Percentiles rank a stretch among this genome's conserved stretches.
Conservation (phyloP, 1,139 yeast genomes). For the Suhomyces guaymorum region DNA sequence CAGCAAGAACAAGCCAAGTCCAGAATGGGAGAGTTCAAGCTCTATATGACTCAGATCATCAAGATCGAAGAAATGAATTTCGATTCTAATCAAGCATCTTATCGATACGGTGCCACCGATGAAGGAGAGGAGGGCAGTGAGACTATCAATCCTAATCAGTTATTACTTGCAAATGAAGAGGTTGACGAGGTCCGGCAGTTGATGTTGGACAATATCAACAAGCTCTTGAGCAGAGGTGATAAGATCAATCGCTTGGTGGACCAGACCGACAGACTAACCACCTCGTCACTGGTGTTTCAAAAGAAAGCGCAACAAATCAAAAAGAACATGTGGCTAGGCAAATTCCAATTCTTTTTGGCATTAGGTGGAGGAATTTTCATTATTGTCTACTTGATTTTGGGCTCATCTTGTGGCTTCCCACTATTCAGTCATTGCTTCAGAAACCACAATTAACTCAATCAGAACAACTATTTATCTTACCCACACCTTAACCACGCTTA, state of each 20-base stretch:
- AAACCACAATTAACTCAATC: conserved; percentile 3
- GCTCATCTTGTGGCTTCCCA: conserved; percentile 56
- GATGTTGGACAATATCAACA: conserved; percentile 70
- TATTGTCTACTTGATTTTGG: conserved; percentile 44
- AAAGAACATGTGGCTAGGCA: conserved; percentile 68
- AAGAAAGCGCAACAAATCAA: conserved; percentile 67
- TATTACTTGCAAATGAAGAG: conserved; percentile 48
- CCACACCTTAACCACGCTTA: too few species aligned
- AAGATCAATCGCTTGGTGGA: conserved; percentile 71
- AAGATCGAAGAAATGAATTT: conserved; percentile 50
- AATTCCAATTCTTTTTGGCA: conserved; percentile 44
- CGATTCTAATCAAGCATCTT: conserved; percentile 35
- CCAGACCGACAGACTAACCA: conserved; percentile 76
- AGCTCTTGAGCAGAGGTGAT: conserved; percentile 77
- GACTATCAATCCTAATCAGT: conserved; percentile 40
- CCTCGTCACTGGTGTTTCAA: conserved; percentile 69
- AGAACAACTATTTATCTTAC: too few species aligned
- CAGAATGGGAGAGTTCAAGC: conserved; percentile 50
- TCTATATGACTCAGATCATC: conserved; percentile 54
- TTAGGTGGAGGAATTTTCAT: conserved; percentile 27
- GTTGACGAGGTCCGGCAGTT: conserved; percentile 55
- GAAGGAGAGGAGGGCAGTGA: conserved; percentile 19
- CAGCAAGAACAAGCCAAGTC: conserved; percentile 20
- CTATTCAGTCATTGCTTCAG: conserved; percentile 32
- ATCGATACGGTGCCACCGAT: conserved; percentile 32